Evolutionary conservation across 352 stramenopile genomes (phyloP).

Genomic region (Phytophthora podocarpi): DNA sequence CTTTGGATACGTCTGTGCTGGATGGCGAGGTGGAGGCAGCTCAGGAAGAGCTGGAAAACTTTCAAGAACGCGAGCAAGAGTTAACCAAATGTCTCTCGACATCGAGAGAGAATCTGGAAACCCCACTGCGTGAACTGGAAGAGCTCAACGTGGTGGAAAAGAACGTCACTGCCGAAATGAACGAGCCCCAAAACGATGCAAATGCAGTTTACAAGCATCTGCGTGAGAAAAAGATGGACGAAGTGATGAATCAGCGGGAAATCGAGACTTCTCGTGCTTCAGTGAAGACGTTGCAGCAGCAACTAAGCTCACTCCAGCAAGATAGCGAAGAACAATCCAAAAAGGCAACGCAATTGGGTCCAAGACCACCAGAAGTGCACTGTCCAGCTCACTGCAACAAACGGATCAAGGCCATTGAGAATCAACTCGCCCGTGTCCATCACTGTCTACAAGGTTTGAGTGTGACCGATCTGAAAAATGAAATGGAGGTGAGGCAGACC

Average conservation of each 20-base stretch:
- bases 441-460: conserved; percentile 81
- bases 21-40: conserved; percentile 60
- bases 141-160: conserved; percentile 52
- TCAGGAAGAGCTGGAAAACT: conserved; percentile 41
- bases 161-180: conserved; percentile 53
- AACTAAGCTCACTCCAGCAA: conserved; percentile 46
- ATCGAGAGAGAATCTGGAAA: conserved; percentile 59
- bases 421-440: conserved; percentile 74
- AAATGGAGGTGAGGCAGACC: conserved; percentile 69
- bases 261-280: conserved; percentile 34
- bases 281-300: conserved; percentile 52
- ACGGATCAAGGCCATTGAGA: conserved; percentile 73
- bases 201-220: conserved; percentile 76
- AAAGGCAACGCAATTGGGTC: too few relatives aligned
- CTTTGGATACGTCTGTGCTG: conserved; percentile 66
- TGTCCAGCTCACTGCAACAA: conserved; percentile 79
- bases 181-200: conserved; percentile 64
- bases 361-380: conserved; percentile 62
- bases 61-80: conserved; percentile 41
- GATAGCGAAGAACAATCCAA: conserved; percentile 63
- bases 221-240: conserved; percentile 67
- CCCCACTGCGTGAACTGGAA: conserved; percentile 49
- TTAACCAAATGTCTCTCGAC: conserved; percentile 51
- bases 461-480: conserved; percentile 62
- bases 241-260: conserved; percentile 62